Conservation (phyloP, 2,329 filamentous ascomycete species). For the Zymoseptoria passerinii region DNA sequence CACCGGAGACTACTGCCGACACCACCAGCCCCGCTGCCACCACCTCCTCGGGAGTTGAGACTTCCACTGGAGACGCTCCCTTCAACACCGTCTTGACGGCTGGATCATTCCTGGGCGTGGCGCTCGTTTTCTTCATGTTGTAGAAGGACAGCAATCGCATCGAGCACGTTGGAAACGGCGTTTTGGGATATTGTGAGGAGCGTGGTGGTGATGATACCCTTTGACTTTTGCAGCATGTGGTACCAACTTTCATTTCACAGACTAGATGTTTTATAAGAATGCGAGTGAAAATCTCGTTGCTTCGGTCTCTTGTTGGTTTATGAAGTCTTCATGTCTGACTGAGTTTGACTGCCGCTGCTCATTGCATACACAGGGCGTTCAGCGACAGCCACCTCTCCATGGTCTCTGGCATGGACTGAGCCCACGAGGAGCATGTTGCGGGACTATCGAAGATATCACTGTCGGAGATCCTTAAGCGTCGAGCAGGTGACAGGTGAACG, state of each 20-base stretch:
- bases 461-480: too few species aligned
- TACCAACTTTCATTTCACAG: neutral
- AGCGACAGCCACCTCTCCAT: too few species aligned
- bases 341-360: too few species aligned
- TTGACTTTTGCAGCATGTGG: neutral
- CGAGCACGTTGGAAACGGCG: neutral
- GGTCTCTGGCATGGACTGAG: too few species aligned
- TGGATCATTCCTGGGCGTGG: slow-evolving; percentile 20
- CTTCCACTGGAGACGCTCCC: slow-evolving; percentile 12
- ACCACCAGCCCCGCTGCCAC: slow-evolving; percentile 9
- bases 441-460: too few species aligned
- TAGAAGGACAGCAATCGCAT: slow-evolving; percentile 4
- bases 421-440: too few species aligned
- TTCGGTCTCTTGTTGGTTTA: neutral
- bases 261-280: neutral
- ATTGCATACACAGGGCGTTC: too few species aligned
- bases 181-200: neutral
- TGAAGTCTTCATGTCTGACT: too few species aligned
- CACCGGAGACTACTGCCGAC: slow-evolving; percentile 7
- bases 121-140: slow-evolving; percentile 16
- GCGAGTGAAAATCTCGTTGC: neutral
- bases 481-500: too few species aligned
- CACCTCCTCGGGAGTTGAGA: slow-evolving; percentile 4
- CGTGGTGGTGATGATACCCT: neutral
- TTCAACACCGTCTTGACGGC: slow-evolving; percentile 8